Percentiles rank a stretch among this genome's conserved stretches.
Conservation (phyloP, 2,329 filamentous ascomycete genomes). For the Pestalotiopsis sp. region DNA sequence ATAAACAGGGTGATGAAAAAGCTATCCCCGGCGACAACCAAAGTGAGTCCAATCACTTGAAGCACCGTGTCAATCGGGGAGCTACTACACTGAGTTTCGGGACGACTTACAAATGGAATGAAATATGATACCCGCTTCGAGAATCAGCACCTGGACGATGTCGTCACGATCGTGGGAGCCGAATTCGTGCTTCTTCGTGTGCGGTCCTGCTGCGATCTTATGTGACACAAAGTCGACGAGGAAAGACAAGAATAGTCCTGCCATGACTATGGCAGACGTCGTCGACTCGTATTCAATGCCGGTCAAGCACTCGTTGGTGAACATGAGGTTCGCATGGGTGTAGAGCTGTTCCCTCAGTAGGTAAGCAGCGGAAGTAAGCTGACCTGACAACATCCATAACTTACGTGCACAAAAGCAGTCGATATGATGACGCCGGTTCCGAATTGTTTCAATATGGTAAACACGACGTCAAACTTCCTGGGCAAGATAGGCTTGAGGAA, state of each 20-base stretch:
- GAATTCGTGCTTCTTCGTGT: not conserved
- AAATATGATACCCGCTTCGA: conserved; percentile 76
- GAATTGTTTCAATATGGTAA: conserved; percentile 72
- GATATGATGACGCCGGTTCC: conserved; percentile 74
- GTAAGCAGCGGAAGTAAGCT: not conserved
- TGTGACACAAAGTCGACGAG: conserved; percentile 69
- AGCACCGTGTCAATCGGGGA: conserved; percentile 15
- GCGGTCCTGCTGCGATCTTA: conserved; percentile 33
- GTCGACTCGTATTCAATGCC: conserved; percentile 71
- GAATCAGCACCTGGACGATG: conserved; percentile 64
- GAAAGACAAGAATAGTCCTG: conserved; percentile 73
- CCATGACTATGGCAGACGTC: conserved; percentile 73
- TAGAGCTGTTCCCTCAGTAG: conserved; percentile 55
- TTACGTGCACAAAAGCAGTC: conserved; percentile 70
- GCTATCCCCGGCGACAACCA: conserved; percentile 61
- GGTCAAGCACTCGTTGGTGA: conserved; percentile 66
- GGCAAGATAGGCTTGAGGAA: conserved; percentile 61
- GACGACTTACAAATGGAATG: conserved; percentile 64
- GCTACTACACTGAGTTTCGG: conserved; percentile 3
- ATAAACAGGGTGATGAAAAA: conserved; percentile 61
- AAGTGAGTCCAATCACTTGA: conserved; percentile 65
- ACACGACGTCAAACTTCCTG: conserved; percentile 48
- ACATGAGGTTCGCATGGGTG: conserved; percentile 75
- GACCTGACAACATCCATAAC: conserved; percentile 22
- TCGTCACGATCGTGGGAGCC: not conserved